Percentiles rank a stretch among this genome's conserved stretches.
Evolutionary conservation across 768 basidiomycete species (phyloP).

Genomic region (Rhizopogon sp.): DNA sequence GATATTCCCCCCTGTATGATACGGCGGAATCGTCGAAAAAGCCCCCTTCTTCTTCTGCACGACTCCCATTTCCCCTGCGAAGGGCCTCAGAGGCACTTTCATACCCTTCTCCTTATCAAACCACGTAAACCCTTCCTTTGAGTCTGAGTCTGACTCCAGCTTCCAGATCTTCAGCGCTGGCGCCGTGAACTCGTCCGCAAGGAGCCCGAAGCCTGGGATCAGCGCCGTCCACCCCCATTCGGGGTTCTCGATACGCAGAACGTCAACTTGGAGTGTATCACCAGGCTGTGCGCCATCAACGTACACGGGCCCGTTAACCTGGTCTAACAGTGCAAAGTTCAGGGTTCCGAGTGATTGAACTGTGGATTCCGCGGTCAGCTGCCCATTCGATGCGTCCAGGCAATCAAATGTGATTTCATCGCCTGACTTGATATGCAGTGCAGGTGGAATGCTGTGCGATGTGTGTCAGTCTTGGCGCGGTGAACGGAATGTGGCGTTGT

Average conservation of each 20-base stretch:
- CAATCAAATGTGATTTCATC: constrained; percentile 54
- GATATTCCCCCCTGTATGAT: constrained; percentile 55
- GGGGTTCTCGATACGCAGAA: constrained; percentile 46
- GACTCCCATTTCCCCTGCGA: constrained; percentile 64
- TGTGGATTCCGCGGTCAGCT: constrained; percentile 43
- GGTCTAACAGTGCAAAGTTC: constrained; percentile 45
- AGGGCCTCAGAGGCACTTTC: constrained; percentile 48
- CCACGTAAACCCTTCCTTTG: constrained; percentile 38
- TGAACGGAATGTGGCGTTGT: neutral
- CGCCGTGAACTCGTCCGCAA: constrained; percentile 49
- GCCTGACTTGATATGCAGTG: constrained; percentile 45
- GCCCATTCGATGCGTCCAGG: constrained; percentile 60
- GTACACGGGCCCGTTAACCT: constrained; percentile 57
- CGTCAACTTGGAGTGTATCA: constrained; percentile 56
- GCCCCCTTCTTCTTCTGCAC: constrained; percentile 45
- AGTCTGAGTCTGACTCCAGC: constrained; percentile 25
- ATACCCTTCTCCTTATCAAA: constrained; percentile 45
- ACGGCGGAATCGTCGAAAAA: constrained; percentile 60
- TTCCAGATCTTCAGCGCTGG: constrained; percentile 53
- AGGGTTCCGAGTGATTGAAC: constrained; percentile 31
- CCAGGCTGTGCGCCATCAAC: constrained; percentile 48
- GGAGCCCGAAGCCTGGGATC: constrained; percentile 55
- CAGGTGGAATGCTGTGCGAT: constrained; percentile 43
- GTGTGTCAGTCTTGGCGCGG: neutral
- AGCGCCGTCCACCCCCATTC: constrained; percentile 62